Evolutionary conservation across 202 grass and related monocot species (phyloP).

Genomic region (Bolboschoenoplectus hybrid): DNA sequence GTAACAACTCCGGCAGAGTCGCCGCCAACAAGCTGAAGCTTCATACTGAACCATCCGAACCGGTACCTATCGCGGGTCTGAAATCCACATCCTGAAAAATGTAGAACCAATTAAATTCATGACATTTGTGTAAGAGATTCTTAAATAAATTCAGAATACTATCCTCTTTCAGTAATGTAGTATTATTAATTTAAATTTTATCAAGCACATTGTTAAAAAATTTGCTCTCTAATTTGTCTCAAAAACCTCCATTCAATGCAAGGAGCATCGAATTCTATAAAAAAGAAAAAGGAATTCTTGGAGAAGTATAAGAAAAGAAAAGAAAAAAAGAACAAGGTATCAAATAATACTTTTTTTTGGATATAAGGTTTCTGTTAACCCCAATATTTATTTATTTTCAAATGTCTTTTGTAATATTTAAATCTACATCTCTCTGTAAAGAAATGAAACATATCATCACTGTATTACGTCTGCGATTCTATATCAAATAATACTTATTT

Average conservation of each 20-base stretch:
- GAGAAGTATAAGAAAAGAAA: neutral
- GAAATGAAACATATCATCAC: too few species aligned
- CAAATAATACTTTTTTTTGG: neutral
- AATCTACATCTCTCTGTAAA: too few species aligned
- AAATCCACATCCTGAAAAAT: slow-evolving; percentile 68
- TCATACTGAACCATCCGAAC: slow-evolving; percentile 99
- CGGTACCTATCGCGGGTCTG: slow-evolving; percentile 78
- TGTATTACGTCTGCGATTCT: too few species aligned
- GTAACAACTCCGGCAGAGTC: slow-evolving; percentile 97
- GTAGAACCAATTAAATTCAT: neutral
- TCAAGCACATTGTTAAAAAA: neutral
- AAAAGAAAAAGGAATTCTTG: neutral
- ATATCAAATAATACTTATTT: neutral
- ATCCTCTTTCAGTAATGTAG: neutral
- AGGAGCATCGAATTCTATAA: neutral
- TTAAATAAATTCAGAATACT: neutral
- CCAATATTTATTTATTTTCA: too few species aligned
- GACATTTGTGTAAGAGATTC: neutral
- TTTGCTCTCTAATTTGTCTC: neutral
- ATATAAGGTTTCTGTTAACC: neutral
- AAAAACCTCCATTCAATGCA: neutral
- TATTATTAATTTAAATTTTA: neutral
- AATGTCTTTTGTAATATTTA: too few species aligned
- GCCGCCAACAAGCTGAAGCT: slow-evolving; percentile 88
- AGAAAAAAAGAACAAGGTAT: neutral